phyloP scores from a whole-genome alignment of 257 asterid species.

The Solanum appendiculatum region DNA sequence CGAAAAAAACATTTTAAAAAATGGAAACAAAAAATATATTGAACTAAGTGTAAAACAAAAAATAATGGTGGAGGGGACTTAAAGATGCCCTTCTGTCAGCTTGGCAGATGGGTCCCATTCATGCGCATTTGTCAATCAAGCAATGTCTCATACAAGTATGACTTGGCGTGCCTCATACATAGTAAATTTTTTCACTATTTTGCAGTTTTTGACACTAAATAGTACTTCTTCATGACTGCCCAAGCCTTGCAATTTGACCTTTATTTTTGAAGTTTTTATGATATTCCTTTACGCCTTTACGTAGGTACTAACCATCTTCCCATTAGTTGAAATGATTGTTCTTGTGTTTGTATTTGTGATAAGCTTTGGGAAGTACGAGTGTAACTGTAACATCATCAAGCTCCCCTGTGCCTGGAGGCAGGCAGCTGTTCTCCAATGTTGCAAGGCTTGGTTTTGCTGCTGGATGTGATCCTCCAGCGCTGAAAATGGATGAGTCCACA shows the following conservation, averaged over 20 bases:
- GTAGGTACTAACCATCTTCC: background rate
- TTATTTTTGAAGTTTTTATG: background rate
- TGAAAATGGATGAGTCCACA: slow-evolving; percentile 28
- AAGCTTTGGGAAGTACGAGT: slow-evolving; percentile 73
- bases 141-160: too few relatives aligned
- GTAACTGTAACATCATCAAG: slow-evolving; percentile 42
- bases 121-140: too few relatives aligned
- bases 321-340: background rate
- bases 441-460: slow-evolving; percentile 96
- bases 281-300: background rate
- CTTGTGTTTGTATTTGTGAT: background rate
- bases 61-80: too few relatives aligned
- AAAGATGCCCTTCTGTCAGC: too few relatives aligned
- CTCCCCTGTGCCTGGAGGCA: slow-evolving; percentile 43
- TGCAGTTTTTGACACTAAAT: background rate
- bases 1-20: too few relatives aligned
- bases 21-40: too few relatives aligned
- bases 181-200: too few relatives aligned
- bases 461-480: slow-evolving; percentile 70
- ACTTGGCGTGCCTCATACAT: too few relatives aligned
- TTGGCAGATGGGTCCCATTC: too few relatives aligned
- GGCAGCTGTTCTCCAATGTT: slow-evolving; percentile 61
- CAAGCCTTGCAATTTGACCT: background rate
- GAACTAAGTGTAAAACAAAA: too few relatives aligned
- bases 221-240: background rate